Evolutionary conservation across 805 yeast genomes (phyloP), one percentile per base, ranked within the genome.

Genomic region (Tetrapisispora phaffii): DNA sequence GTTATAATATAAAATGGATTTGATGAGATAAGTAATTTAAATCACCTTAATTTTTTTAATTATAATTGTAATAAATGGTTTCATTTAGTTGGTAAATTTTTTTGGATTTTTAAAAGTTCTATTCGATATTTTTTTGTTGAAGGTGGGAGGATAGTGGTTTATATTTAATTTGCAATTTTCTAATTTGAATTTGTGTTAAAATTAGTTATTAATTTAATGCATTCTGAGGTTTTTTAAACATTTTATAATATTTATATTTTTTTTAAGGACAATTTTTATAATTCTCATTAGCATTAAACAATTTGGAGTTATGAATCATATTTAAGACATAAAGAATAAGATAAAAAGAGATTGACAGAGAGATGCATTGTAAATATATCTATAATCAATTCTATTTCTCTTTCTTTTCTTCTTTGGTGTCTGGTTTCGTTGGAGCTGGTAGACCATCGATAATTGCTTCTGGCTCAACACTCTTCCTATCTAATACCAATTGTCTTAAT

Each of bases 381-480:
- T 17, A 39, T 13, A 32, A 32, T 8, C 17, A 21, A 15, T 16
- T 4, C 19, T 31, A 42, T 24, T 42, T 35, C 13, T 42, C 40
- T 31, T 42, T 42, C 36, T 42, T 42, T 10, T 39, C 34, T 42
- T 39, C 41, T 42, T 44, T 52, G 55, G 53, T 31, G 50, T 56
- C 52, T 26, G 44, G 45, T 15, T 40, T 47, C 17, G 39, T 39
- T 21, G 45, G 38, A 15, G 35, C 41, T 12, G 28, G 33, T 16
- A 15, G 4, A 7, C 4, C 17, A 22, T 22, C 24, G 7, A 12
- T 17, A 17, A 33, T 7, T 41, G 34, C 31, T 17, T 44, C 49
- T 16, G 48, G 46, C 24, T 51, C 50, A 24, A 56, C 47, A 34
- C 51, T 54, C 39, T 56, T 62, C 45, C 66, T 60, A 40, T 54